Evolutionary conservation across 345 rosid genomes (phyloP), one percentile per base, ranked within the genome.

Genomic region (Murraya paniculata): DNA sequence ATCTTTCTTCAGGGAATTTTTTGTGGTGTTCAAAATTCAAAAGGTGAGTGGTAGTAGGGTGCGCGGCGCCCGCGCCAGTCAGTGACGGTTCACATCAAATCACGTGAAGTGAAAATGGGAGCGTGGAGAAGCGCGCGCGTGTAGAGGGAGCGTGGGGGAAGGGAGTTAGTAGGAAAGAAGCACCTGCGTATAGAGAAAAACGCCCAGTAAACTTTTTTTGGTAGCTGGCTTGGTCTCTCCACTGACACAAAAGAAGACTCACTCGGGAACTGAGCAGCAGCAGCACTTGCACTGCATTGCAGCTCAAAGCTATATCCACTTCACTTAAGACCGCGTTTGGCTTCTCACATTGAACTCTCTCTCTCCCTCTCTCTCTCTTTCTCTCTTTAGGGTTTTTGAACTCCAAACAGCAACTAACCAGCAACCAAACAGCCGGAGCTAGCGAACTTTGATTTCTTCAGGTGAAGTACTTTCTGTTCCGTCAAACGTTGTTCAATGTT

Each of bases 41-140:
- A 72, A 72, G 28, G n/a, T 5, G 1, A 10, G 2, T 55, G 5
- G 4, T 14, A 9, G 5, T 55, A 1, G 2, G 50, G 58, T 24
- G 61, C 27, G 28, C 60, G 18, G 21, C 7, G 9, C 13, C 18
- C 50, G 50, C 18, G 50, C 18, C 50, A 3, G 18, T 45, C 18
- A 13, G 50, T 4, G 50, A 4, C n/a, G 18, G 41, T 50, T 57
- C 60, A 60, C 35, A 62, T 74, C 58, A 55, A 38, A 50, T 57
- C 82, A 78, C 77, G 66, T 58, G 80, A 45, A 45, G 18, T 1
- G 50, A 45, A 58, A 41, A 4, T 25, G n/a, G 69, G 75, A 61
- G 72, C 80, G 77, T 72, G 73, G 30, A 5, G 21, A 6, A 56
- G 75, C 45, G 77, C 69, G 77, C 69, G 77, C 62, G 69, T 0